These are phyloP conservation scores for Gentiana dahurica DNA, from an alignment of 257 asterid species.

Conservation along the genomic window DNA sequence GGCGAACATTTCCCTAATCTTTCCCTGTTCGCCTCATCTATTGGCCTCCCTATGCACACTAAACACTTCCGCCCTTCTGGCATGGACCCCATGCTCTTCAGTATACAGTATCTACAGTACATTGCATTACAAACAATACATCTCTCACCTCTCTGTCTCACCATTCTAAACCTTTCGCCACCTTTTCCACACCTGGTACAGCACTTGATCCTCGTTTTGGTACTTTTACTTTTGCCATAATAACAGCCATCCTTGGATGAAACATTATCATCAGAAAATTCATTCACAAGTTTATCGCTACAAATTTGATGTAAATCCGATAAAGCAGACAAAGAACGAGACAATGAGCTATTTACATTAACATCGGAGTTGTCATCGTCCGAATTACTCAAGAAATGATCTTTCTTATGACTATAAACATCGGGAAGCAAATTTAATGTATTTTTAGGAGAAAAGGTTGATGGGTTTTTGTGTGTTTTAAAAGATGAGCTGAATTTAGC, in stretches of 20 bases:
- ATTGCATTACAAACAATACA: constrained; percentile 60
- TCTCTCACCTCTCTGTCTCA: constrained; percentile 21
- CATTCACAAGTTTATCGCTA: constrained; percentile 2
- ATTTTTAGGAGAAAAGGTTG: constrained; percentile 1
- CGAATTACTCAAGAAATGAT: neutral
- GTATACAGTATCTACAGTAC: constrained; percentile 53
- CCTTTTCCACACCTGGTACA: constrained; percentile 51
- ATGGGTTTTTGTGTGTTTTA: neutral
- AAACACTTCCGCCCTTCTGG: constrained; percentile 82
- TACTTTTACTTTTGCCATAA: neutral
- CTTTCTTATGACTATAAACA: neutral
- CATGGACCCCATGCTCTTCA: constrained; percentile 77
- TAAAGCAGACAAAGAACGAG: neutral
- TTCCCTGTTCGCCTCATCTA: constrained; percentile 41
- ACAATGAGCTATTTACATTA: neutral
- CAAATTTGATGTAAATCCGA: neutral
- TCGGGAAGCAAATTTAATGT: neutral
- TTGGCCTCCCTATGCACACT: constrained; percentile 52
- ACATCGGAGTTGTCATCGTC: neutral
- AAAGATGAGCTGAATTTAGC: constrained; percentile 9
- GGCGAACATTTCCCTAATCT: constrained; percentile 40
- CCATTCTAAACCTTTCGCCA: neutral
- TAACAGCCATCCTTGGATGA: neutral
- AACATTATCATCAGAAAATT: neutral
- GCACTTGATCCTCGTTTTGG: constrained; percentile 9